phyloP scores from a whole-genome alignment of 225 moss, liverwort and hornwort species.

The Polytrichum formosum region DNA sequence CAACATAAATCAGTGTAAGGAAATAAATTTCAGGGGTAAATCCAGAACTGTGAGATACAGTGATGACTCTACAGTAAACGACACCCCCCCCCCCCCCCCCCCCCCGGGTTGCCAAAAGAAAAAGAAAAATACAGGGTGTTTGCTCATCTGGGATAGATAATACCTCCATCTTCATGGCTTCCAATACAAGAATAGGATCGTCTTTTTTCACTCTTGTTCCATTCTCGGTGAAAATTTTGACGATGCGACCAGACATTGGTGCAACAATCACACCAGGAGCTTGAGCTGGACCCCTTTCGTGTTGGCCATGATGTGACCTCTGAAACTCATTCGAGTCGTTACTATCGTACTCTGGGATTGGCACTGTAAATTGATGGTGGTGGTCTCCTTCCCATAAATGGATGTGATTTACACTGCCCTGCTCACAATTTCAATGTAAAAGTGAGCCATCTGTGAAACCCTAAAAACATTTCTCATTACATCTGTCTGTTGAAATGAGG shows the following conservation, averaged over 20 bases:
- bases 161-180: constrained; percentile 99
- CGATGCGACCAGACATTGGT: constrained; percentile 94
- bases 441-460: not conserved
- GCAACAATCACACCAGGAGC: constrained; percentile 61
- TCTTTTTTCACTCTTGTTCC: constrained; percentile 72
- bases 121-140: too few species aligned
- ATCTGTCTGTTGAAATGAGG: too few species aligned
- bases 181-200: constrained; percentile 76
- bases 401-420: constrained; percentile 60
- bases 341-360: constrained; percentile 45
- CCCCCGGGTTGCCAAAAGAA: too few species aligned
- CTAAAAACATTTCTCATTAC: too few species aligned
- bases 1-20: too few species aligned
- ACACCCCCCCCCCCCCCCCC: too few species aligned
- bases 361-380: constrained; percentile 77
- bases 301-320: constrained; percentile 38
- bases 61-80: too few species aligned
- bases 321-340: constrained; percentile 40
- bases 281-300: constrained; percentile 29
- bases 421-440: constrained; percentile 24
- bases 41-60: not conserved
- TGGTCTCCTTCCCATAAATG: constrained; percentile 75
- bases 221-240: constrained; percentile 66
- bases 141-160: not conserved
- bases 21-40: not conserved